Percentiles rank a stretch among this genome's conserved stretches.
phyloP scores from a whole-genome alignment of 192 early-diverging fungal species.

The Chytriomyces sp. region DNA sequence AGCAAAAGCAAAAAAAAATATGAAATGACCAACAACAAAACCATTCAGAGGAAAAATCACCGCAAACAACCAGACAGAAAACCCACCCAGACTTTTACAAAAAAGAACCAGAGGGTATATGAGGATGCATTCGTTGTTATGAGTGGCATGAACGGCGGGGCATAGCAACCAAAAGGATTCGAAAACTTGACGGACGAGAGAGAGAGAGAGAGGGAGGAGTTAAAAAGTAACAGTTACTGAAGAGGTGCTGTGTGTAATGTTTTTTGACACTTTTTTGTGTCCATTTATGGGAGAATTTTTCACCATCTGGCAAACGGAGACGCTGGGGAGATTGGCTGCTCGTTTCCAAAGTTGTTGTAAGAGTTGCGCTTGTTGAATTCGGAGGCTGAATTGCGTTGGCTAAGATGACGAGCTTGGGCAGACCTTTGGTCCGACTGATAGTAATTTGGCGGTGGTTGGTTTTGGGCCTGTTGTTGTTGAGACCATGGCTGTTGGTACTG shows the following conservation, averaged over 20 bases:
- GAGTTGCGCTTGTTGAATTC: conserved; percentile 25
- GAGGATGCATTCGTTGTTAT: background rate
- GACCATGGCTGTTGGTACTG: conserved; percentile 30
- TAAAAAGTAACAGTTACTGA: background rate
- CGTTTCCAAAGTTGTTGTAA: conserved; percentile 15
- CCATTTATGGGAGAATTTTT: background rate
- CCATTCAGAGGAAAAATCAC: background rate
- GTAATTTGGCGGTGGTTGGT: background rate
- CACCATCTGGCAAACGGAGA: conserved; percentile 34
- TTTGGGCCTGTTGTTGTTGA: conserved; percentile 10
- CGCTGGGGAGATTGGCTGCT: conserved; percentile 32
- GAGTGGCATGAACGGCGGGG: background rate
- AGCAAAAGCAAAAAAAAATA: background rate
- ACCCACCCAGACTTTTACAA: background rate
- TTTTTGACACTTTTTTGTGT: background rate
- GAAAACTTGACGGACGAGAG: conserved; percentile 1
- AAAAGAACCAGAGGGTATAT: background rate
- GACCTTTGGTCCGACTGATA: background rate
- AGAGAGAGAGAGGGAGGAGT: background rate
- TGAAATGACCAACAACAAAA: background rate
- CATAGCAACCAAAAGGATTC: background rate
- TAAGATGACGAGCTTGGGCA: background rate
- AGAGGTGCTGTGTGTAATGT: background rate
- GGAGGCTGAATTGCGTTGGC: conserved; percentile 7
- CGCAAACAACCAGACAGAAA: background rate